phyloP scores from a whole-genome alignment of 2,329 filamentous ascomycete species.

The Tolypocladium cylindrosporum region DNA sequence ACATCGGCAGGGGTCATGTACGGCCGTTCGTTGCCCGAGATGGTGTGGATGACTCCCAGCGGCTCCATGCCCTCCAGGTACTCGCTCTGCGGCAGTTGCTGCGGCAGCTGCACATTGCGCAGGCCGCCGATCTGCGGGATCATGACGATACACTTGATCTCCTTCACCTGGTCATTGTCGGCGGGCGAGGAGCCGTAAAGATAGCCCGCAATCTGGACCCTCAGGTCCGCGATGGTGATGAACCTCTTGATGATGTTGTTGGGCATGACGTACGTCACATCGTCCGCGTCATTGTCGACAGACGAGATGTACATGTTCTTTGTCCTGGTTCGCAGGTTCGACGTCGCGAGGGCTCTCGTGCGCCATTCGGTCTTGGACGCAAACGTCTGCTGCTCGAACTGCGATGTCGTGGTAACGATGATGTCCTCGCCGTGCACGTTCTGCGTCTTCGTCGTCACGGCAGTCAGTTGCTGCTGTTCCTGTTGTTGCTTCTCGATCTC shows the following conservation, averaged over 20 bases:
- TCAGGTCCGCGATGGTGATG: slow-evolving; percentile 92
- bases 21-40: slow-evolving; percentile 85
- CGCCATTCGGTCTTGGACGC: slow-evolving; percentile 99
- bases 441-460: slow-evolving; percentile 95
- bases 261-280: slow-evolving; percentile 95
- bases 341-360: slow-evolving; percentile 90
- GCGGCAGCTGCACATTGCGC: slow-evolving; percentile 82
- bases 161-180: slow-evolving; percentile 95
- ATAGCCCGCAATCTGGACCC: slow-evolving; percentile 93
- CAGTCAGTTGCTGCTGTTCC: slow-evolving; percentile 91
- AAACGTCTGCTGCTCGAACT: slow-evolving; percentile 96
- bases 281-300: slow-evolving; percentile 83
- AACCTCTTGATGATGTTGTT: slow-evolving; percentile 98
- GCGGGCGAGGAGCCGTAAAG: slow-evolving; percentile 86
- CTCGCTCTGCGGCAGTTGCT: slow-evolving; percentile 85
- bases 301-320: slow-evolving; percentile 99
- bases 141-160: slow-evolving; percentile 94
- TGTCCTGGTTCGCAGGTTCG: slow-evolving; percentile 82
- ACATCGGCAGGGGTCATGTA: slow-evolving; percentile 97
- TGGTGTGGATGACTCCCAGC: slow-evolving; percentile 88
- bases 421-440: slow-evolving; percentile 97
- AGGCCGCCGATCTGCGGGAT: slow-evolving; percentile 92
- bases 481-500: slow-evolving; percentile 99
- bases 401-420: slow-evolving; percentile 93
- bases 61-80: slow-evolving; percentile 81